phyloP scores from a whole-genome alignment of 2,329 filamentous ascomycete species.

The Corynespora cassiicola region DNA sequence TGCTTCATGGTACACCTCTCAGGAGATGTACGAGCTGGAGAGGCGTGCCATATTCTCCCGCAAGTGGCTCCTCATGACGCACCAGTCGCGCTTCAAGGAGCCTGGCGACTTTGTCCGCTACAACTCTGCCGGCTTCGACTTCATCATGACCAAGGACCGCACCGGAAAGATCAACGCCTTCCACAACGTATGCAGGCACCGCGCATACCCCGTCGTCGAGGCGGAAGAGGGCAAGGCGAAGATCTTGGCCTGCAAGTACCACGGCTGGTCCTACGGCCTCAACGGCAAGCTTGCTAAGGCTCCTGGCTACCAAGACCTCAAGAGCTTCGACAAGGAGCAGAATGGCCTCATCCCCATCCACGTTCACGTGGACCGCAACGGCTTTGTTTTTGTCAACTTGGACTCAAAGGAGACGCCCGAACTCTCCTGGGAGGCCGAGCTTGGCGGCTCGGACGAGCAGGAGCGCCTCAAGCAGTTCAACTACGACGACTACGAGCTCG shows the following conservation, averaged over 20 bases:
- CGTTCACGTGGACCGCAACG: slow-evolving; percentile 36
- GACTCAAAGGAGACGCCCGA: slow-evolving; percentile 38
- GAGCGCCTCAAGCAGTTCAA: slow-evolving; percentile 38
- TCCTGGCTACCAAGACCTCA: slow-evolving; percentile 48
- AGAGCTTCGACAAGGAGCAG: slow-evolving; percentile 48
- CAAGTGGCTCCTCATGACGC: slow-evolving; percentile 63
- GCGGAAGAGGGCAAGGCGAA: slow-evolving; percentile 45
- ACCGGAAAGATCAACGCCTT: slow-evolving; percentile 49
- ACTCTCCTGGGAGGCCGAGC: slow-evolving; percentile 37
- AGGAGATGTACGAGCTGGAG: slow-evolving; percentile 55
- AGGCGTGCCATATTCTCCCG: slow-evolving; percentile 60
- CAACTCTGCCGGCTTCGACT: slow-evolving; percentile 51
- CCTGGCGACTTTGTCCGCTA: slow-evolving; percentile 64
- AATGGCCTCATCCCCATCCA: slow-evolving; percentile 45
- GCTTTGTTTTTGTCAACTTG: slow-evolving; percentile 47
- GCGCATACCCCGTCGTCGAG: slow-evolving; percentile 51
- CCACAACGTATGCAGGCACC: slow-evolving; percentile 55
- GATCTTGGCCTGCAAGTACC: slow-evolving; percentile 53
- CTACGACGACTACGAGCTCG: slow-evolving; percentile 56
- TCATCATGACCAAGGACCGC: slow-evolving; percentile 44
- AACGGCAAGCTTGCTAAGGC: slow-evolving; percentile 53
- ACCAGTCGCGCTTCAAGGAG: slow-evolving; percentile 58
- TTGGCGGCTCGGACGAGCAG: slow-evolving; percentile 41
- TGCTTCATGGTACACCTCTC: slow-evolving; percentile 48
- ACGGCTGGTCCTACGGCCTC: slow-evolving; percentile 55